Evolutionary conservation across 1,139 yeast genomes (phyloP).

Genomic region (Arxiozyma slooffiae): DNA sequence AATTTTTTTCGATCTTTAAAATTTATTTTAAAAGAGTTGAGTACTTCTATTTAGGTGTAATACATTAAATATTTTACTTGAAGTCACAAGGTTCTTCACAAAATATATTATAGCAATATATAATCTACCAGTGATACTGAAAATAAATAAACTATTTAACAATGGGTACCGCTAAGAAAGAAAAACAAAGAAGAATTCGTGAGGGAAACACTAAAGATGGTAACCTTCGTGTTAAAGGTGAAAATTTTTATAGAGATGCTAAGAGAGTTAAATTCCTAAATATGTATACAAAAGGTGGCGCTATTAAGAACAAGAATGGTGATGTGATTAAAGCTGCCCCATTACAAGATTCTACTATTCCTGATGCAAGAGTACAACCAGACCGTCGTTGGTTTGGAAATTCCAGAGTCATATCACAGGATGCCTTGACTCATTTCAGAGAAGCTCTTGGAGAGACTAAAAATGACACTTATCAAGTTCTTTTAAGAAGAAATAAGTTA

Average conservation of each 20-base stretch:
- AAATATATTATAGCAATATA: neutral
- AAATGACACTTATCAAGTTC: conserved; percentile 78
- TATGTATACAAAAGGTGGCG: conserved; percentile 89
- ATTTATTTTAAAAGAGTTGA: neutral
- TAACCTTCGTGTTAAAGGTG: conserved; percentile 89
- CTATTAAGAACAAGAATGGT: conserved; percentile 78
- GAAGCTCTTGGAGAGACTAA: conserved; percentile 87
- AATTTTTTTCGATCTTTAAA: neutral
- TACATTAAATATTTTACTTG: too few relatives aligned
- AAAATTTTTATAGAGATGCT: conserved; percentile 91
- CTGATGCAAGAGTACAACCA: conserved; percentile 90
- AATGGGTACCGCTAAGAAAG: conserved; percentile 96
- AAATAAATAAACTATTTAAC: neutral
- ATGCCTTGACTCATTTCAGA: conserved; percentile 87
- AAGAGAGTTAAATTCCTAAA: conserved; percentile 80
- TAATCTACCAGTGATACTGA: neutral
- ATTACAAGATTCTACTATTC: conserved; percentile 78
- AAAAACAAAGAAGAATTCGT: conserved; percentile 73
- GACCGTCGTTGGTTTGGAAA: conserved; percentile 97
- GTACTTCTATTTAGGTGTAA: neutral
- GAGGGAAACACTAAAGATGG: conserved; percentile 81
- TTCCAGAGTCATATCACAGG: conserved; percentile 94
- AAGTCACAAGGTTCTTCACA: neutral
- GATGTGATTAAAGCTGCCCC: conserved; percentile 81
- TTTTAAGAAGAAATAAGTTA: conserved; percentile 78